Conservation (phyloP, 2,329 filamentous ascomycete genomes). For the Grosmannia penicillata region DNA sequence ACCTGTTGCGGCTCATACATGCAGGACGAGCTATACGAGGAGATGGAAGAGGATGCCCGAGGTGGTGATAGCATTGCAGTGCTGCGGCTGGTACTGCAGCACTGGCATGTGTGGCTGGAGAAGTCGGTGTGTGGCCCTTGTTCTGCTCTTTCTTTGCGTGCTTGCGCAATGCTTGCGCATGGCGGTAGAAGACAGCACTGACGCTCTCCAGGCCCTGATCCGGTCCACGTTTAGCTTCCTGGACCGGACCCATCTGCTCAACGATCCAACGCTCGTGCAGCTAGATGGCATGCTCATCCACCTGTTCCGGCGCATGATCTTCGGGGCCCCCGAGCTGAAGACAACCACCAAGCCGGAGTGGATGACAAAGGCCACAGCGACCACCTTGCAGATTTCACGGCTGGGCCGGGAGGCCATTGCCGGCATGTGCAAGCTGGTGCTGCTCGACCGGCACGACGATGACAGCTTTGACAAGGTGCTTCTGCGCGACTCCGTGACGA, state of each 20-base stretch:
- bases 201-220: slow-evolving; percentile 50
- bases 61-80: slow-evolving; percentile 45
- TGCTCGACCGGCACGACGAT: slow-evolving; percentile 49
- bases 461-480: slow-evolving; percentile 44
- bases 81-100: slow-evolving; percentile 36
- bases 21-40: slow-evolving; percentile 39
- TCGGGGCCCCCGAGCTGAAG: slow-evolving; percentile 14
- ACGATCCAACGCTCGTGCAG: slow-evolving; percentile 51
- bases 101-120: slow-evolving; percentile 66
- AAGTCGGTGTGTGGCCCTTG: slow-evolving; percentile 45
- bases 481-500: slow-evolving; percentile 62
- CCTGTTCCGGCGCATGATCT: slow-evolving; percentile 54
- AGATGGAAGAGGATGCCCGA: slow-evolving; percentile 33
- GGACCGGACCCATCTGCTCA: slow-evolving; percentile 75
- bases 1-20: slow-evolving; percentile 60
- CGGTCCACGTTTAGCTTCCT: slow-evolving; percentile 88
- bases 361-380: background rate
- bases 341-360: no score
- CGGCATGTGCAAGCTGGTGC: slow-evolving; percentile 64
- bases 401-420: slow-evolving; percentile 24
- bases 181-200: no score
- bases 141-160: background rate
- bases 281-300: slow-evolving; percentile 70
- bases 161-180: no score
- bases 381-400: background rate